Base-by-base conservation (phyloP, 129 eudicot species). In the Saussurea involucrata region DNA sequence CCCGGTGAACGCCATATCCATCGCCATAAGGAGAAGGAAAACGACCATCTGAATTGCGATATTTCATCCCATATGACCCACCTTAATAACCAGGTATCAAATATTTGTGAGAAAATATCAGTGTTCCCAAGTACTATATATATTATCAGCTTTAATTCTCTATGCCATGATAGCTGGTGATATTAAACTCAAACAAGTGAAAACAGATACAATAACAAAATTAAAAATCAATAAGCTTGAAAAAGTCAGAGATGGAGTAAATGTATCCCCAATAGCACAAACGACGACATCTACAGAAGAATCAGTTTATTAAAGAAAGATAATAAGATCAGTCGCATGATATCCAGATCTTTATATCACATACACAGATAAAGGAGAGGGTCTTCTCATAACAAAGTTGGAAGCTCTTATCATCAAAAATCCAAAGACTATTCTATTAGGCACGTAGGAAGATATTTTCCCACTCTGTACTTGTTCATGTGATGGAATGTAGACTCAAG, bases 1-100 rank as follows among this genome's bases (percentile, higher is more conserved):
- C 98, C 98, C 78, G 75, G 79, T 71, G 91, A 76, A 27, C 76
- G 11, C 86, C 85, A 81, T 93, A 90, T 71, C 87, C 87, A 80
- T 88, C 86, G 7, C 89, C 90, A 78, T 83, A 90, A 44, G 90
- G 79, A 63, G 85, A 72, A 71, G 86, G 83, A 74, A 79, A 86
- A 36, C 81, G 84, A 40, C 82, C 88, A 69, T 88, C 95, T 24
- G 88, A 77, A 63, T 83, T 76, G 81, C 76, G 83, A 75, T 68
- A 79, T 32, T 81, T 84, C 87, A 78, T 80, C 79, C 90, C 92
- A 84, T 88, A 90, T 32, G 92, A 60, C 34, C 92, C 91, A 82
- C 98, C 98, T 92, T 74, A 18, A 76, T 63, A 75, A 72, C 32
- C 24, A 72, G 22, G 76, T 25, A 76, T 61, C 40, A 77, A 57